phyloP scores from a whole-genome alignment of 495 filamentous ascomycete genomes.

The Geoglossum glabrum region DNA sequence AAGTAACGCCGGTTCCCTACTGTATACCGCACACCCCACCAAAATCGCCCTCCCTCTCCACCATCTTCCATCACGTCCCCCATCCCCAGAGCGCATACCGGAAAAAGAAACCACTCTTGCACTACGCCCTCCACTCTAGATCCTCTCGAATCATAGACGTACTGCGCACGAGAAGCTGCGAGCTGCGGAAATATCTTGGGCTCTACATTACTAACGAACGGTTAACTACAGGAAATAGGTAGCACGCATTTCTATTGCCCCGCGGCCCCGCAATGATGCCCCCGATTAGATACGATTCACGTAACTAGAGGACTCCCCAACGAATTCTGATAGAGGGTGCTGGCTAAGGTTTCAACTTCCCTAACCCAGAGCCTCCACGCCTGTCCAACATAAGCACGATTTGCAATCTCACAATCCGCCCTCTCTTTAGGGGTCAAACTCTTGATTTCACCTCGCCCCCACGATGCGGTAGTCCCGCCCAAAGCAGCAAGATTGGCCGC shows the following conservation, averaged over 20 bases:
- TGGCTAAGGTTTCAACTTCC: conserved; percentile 16
- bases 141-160: not conserved
- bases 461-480: not conserved
- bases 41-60: not conserved
- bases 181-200: too few relatives aligned
- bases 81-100: not conserved
- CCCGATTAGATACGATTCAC: too few relatives aligned
- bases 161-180: too few relatives aligned
- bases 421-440: conserved; percentile 17
- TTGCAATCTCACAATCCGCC: conserved; percentile 10
- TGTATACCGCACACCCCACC: not conserved
- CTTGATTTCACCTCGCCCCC: not conserved
- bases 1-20: not conserved
- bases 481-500: conserved; percentile 12
- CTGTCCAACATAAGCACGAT: conserved; percentile 10
- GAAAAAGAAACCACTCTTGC: not conserved
- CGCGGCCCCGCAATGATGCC: too few relatives aligned
- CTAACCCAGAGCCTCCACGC: conserved; percentile 25
- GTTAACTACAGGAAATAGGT: too few relatives aligned
- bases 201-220: too few relatives aligned
- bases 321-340: too few relatives aligned
- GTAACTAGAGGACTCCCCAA: too few relatives aligned
- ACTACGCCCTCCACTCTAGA: not conserved
- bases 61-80: not conserved
- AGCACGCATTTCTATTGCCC: too few relatives aligned